Evolutionary conservation across 257 asterid genomes (phyloP), one percentile per base, ranked within the genome.

Genomic region (Echium plantagineum): DNA sequence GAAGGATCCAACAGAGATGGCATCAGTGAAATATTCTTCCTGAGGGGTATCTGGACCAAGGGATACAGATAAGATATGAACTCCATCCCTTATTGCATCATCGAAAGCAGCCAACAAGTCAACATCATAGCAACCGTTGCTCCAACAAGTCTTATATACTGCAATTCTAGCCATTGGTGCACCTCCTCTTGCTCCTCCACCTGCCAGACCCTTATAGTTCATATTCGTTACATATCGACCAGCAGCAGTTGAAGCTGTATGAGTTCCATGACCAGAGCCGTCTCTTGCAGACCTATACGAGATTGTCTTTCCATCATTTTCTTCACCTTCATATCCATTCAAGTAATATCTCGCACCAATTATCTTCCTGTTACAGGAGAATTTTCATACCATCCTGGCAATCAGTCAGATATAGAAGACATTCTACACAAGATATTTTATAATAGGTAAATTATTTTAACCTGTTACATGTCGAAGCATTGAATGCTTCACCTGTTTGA

Each of bases 41-140:
- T 85, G 94, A 26, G 93, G 94, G 42, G 87, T 69, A 48, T 83
- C 96, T 3, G 94, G 88, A 19, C 95, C 95, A 66, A 91, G 70
- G 58, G 98, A 88, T 38, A 91, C 54, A 21, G 98, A 91, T 55
- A 91, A 22, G 51, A 85, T 63, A 21, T 88, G 87, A 67, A 91
- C 96, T 53, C 98, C 95, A 42, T 91, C 98, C 60, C 86, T 74
- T 31, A 88, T 72, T 35, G 98, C 98, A 65, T 88, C 95, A 64
- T 91, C 98, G 69, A 91, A 91, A 26, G 96, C 98, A 22, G 98
- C 98, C 79, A 91, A 69, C 64, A 91, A 63, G 71, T 91, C 98
- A 15, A 73, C 96, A 60, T 88, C 96, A 20, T 85, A 88, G 72
- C 98, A 91, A 59, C 88, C 94, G 24, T 85, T 77, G 63, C 64